Conservation (phyloP, 805 yeast species). For the Brettanomyces naardenensis region DNA sequence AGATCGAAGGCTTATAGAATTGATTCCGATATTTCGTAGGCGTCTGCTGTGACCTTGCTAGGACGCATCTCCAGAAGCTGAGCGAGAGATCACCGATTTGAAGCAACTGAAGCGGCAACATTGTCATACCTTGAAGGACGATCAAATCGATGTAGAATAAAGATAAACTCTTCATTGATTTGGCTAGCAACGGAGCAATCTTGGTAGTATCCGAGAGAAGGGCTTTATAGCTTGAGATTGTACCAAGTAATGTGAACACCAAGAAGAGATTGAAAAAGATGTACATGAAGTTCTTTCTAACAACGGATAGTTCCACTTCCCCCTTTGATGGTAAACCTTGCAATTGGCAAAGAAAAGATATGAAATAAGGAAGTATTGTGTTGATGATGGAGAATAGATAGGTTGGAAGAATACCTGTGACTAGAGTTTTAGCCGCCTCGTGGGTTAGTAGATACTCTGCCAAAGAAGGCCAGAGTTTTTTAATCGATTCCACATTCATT, state of each 20-base stretch:
- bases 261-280: conserved; percentile 54
- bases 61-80: conserved; percentile 33
- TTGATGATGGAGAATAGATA: conserved; percentile 49
- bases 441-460: conserved; percentile 46
- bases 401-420: conserved; percentile 58
- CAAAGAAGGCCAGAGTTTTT: conserved; percentile 50
- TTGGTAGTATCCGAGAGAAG: conserved; percentile 50
- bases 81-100: conserved; percentile 48
- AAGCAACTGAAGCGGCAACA: conserved; percentile 50
- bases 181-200: conserved; percentile 48
- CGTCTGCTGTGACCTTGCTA: conserved; percentile 31
- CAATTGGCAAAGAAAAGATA: conserved; percentile 37
- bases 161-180: conserved; percentile 42
- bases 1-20: conserved; percentile 49
- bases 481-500: conserved; percentile 46
- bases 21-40: conserved; percentile 44
- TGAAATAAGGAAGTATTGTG: conserved; percentile 46
- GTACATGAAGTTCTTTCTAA: conserved; percentile 51
- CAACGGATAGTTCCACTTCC: conserved; percentile 49
- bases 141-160: conserved; percentile 54
- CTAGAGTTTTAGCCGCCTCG: conserved; percentile 44
- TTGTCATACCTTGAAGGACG: conserved; percentile 60
- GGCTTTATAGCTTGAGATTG: conserved; percentile 52
- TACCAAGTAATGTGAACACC: conserved; percentile 55
- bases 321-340: conserved; percentile 52